A percentile compares a stretch with the other conserved stretches of the same genome.
These are phyloP conservation scores for Tilletiopsis washingtonensis DNA, from an alignment of 1,284 basidiomycete species.

Conservation along the genomic window DNA sequence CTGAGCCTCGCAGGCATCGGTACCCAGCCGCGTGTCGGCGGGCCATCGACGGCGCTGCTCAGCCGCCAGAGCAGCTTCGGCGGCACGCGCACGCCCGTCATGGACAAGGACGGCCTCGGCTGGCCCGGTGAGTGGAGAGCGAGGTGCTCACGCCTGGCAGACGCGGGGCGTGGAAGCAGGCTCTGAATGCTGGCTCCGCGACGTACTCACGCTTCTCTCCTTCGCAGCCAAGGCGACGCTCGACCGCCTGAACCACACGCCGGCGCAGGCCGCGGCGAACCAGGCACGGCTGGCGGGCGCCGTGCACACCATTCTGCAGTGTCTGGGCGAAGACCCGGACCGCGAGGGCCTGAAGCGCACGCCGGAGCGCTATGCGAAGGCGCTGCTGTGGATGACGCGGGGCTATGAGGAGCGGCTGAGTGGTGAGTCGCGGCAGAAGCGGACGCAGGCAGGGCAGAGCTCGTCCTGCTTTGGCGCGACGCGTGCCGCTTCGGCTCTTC, in stretches of 20 bases:
- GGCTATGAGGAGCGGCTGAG: constrained; percentile 92
- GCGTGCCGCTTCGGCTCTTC: background rate
- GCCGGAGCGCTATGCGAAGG: constrained; percentile 92
- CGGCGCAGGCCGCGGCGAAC: constrained; percentile 29
- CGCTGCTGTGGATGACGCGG: constrained; percentile 97
- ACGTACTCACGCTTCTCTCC: too few species aligned
- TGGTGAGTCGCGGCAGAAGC: constrained; percentile 41
- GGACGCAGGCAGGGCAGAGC: background rate
- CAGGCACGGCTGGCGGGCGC: constrained; percentile 66
- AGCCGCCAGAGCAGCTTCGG: constrained; percentile 1
- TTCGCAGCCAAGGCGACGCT: constrained; percentile 30
- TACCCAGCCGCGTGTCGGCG: too few species aligned
- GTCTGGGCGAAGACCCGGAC: constrained; percentile 95
- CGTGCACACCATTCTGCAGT: constrained; percentile 85
- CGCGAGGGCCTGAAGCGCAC: constrained; percentile 84
- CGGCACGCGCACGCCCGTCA: constrained; percentile 31
- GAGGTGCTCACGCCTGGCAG: too few species aligned
- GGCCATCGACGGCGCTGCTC: too few species aligned
- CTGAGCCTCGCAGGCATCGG: too few species aligned
- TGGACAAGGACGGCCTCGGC: constrained; percentile 42
- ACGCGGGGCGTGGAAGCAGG: too few species aligned
- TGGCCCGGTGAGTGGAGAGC: constrained; percentile 36
- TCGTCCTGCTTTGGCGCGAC: background rate
- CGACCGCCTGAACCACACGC: constrained; percentile 32
- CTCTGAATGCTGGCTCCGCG: background rate